phyloP scores from a whole-genome alignment of 768 basidiomycete genomes.

The Mycena belliarum region DNA sequence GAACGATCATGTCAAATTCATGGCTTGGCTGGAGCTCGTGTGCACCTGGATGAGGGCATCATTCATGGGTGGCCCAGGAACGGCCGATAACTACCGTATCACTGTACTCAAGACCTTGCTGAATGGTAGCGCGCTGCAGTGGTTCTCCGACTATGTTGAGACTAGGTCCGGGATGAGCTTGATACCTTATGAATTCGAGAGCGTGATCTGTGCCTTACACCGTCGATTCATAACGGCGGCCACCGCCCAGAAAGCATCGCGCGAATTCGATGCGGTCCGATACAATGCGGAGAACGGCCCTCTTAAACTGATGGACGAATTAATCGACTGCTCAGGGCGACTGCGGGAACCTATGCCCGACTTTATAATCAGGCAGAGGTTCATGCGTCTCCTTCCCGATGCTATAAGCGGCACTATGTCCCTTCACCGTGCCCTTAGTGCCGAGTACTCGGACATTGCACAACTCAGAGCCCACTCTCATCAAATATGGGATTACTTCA shows the following conservation, averaged over 20 bases:
- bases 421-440: neutral
- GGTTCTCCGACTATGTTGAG: neutral
- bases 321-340: neutral
- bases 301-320: neutral
- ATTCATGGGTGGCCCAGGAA: neutral
- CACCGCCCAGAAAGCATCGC: neutral
- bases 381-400: neutral
- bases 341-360: neutral
- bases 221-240: neutral
- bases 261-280: neutral
- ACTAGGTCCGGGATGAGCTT: neutral
- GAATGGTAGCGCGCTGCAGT: neutral
- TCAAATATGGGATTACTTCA: neutral
- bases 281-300: neutral
- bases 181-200: neutral
- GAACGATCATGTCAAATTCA: too few relatives aligned
- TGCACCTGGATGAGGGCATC: neutral
- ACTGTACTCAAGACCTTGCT: neutral
- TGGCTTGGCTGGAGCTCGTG: neutral
- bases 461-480: neutral
- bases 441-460: neutral
- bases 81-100: neutral
- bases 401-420: neutral
- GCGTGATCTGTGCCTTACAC: neutral
- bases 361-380: neutral